phyloP scores from a whole-genome alignment of 1,284 basidiomycete species.

The Leccinum griseonigrum region DNA sequence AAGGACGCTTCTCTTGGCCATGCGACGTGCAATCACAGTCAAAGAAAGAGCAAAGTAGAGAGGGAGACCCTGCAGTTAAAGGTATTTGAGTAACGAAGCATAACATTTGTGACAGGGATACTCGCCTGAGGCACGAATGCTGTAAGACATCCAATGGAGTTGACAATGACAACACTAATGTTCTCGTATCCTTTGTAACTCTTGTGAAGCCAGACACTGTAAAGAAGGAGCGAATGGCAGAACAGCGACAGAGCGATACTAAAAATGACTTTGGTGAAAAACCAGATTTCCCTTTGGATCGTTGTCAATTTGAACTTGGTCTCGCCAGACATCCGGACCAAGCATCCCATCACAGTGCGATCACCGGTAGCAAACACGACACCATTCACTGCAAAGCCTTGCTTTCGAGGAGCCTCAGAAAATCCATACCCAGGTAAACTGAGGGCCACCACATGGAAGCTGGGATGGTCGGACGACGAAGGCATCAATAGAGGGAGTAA shows the following conservation, averaged over 20 bases:
- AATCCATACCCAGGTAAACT: slow-evolving; percentile 52
- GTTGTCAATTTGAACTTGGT: slow-evolving; percentile 49
- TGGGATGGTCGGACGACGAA: slow-evolving; percentile 43
- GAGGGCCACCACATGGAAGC: slow-evolving; percentile 56
- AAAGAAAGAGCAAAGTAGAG: slow-evolving; percentile 50
- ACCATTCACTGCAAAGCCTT: slow-evolving; percentile 39
- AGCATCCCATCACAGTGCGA: slow-evolving; percentile 58
- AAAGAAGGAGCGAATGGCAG: slow-evolving; percentile 40
- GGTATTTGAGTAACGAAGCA: not conserved
- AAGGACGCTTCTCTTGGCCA: slow-evolving; percentile 51
- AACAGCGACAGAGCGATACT: slow-evolving; percentile 41
- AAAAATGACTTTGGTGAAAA: slow-evolving; percentile 48
- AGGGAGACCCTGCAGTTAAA: slow-evolving; percentile 40
- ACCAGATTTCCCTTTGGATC: slow-evolving; percentile 47
- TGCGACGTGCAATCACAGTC: slow-evolving; percentile 48
- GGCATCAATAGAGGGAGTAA: slow-evolving; percentile 48
- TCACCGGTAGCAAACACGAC: slow-evolving; percentile 60
- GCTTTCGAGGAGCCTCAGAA: slow-evolving; percentile 15
- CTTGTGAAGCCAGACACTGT: slow-evolving; percentile 43
- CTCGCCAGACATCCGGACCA: slow-evolving; percentile 52
- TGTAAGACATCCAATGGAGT: slow-evolving; percentile 48
- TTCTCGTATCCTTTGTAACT: slow-evolving; percentile 38
- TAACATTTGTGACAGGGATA: not conserved
- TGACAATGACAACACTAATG: slow-evolving; percentile 41
- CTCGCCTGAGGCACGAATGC: slow-evolving; percentile 49